Conservation (phyloP, 108 stramenopile species). For the Nitzschia palea region DNA sequence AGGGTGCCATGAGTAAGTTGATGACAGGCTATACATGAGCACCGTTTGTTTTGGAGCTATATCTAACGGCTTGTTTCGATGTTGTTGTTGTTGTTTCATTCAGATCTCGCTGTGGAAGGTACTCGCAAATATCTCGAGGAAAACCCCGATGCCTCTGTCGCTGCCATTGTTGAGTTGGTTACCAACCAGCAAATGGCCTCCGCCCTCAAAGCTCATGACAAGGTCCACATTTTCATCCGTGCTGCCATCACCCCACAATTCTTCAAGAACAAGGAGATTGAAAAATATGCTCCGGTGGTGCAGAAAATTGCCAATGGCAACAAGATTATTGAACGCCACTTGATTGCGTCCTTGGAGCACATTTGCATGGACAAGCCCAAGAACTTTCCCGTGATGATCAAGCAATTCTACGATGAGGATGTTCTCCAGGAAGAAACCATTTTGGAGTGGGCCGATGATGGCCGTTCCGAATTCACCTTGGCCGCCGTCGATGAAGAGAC, state of each 20-base stretch:
- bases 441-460: slow-evolving; percentile 88
- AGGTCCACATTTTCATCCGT: slow-evolving; percentile 80
- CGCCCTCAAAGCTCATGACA: slow-evolving; percentile 88
- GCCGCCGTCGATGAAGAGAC: slow-evolving; percentile 75
- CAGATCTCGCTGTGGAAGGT: slow-evolving; percentile 78
- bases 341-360: slow-evolving; percentile 76
- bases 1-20: slow-evolving; percentile 70
- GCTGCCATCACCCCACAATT: slow-evolving; percentile 77
- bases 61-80: no score
- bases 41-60: neutral
- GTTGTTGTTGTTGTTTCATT: no score
- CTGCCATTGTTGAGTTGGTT: slow-evolving; percentile 69
- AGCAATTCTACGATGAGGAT: slow-evolving; percentile 90
- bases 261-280: slow-evolving; percentile 83
- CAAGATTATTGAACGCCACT: slow-evolving; percentile 81
- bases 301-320: slow-evolving; percentile 68
- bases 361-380: slow-evolving; percentile 82
- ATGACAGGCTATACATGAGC: neutral
- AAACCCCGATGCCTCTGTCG: slow-evolving; percentile 69
- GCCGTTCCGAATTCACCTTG: slow-evolving; percentile 76
- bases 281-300: slow-evolving; percentile 62
- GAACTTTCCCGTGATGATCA: slow-evolving; percentile 89
- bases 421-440: slow-evolving; percentile 89
- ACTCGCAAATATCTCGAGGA: slow-evolving; percentile 70
- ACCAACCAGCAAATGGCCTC: slow-evolving; percentile 94